Percentiles rank a stretch among this genome's conserved stretches.
Conservation (phyloP, 169 alveolate genomes). For the Eimeria necatrix region DNA sequence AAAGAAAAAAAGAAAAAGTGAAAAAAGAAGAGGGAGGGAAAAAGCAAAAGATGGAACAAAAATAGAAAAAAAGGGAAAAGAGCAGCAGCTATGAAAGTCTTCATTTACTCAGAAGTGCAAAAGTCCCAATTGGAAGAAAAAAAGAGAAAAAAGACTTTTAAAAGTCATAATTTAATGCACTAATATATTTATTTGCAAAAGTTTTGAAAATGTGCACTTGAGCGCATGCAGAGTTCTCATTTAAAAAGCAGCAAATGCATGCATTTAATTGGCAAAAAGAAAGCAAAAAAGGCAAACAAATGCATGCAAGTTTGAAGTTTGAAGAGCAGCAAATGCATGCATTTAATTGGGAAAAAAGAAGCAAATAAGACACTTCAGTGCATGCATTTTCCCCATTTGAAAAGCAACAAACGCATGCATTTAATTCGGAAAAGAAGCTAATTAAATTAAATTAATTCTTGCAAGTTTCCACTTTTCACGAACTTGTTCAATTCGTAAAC, state of each 20-base stretch:
- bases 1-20: no score
- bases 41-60: background rate
- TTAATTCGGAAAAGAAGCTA: no score
- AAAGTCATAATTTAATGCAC: background rate
- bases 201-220: background rate
- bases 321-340: background rate
- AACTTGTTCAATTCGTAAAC: conserved; percentile 18
- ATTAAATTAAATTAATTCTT: no score
- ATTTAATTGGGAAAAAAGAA: background rate
- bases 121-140: background rate
- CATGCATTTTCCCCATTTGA: background rate
- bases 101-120: no score
- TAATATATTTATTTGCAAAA: no score
- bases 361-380: background rate
- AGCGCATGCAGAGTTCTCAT: background rate
- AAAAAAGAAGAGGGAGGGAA: background rate
- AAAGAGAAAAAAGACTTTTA: background rate
- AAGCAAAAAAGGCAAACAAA: background rate
- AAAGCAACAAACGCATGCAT: no score
- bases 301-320: background rate
- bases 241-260: background rate
- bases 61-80: background rate
- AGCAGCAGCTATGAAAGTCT: no score
- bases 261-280: background rate
- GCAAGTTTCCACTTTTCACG: no score